Percentiles rank a stretch among this genome's conserved stretches.
phyloP scores from a whole-genome alignment of 2,329 filamentous ascomycete species.

The Helicocarpus griseus region DNA sequence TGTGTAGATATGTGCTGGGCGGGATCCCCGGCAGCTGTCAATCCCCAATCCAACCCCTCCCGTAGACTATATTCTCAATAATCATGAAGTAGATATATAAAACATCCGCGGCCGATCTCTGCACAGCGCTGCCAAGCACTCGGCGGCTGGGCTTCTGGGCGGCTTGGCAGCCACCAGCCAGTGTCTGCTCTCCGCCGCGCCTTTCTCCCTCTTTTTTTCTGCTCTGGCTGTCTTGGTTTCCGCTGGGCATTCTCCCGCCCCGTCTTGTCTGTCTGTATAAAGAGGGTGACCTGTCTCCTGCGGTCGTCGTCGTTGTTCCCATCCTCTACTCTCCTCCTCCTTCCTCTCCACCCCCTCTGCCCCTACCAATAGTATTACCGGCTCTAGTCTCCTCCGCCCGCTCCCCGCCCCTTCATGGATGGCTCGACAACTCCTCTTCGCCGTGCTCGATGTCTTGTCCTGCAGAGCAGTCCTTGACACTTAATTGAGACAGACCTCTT shows the following conservation, averaged over 20 bases:
- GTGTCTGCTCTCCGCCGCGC: constrained; percentile 15
- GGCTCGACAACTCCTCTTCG: background rate
- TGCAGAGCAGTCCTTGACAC: no score
- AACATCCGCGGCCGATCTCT: no score
- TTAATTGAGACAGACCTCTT: no score
- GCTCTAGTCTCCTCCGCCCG: background rate
- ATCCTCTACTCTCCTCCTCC: background rate
- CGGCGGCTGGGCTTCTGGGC: constrained; percentile 24
- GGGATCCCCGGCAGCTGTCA: no score
- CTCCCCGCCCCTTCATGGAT: background rate
- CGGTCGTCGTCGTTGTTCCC: no score
- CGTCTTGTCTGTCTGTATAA: background rate
- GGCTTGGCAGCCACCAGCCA: constrained; percentile 18
- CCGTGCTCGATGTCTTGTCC: background rate
- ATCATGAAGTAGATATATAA: no score
- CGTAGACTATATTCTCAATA: no score
- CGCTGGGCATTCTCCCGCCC: constrained; percentile 12
- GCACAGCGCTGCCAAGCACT: constrained; percentile 19
- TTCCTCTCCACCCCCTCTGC: background rate
- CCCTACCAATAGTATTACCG: background rate
- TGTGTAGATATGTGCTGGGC: no score
- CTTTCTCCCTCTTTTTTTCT: constrained; percentile 8
- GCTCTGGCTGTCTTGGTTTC: constrained; percentile 9
- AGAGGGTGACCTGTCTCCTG: background rate
- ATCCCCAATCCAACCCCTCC: no score